These are phyloP conservation scores for Anisogramma anomala DNA, from an alignment of 2,329 filamentous ascomycete species.

Conservation along the genomic window DNA sequence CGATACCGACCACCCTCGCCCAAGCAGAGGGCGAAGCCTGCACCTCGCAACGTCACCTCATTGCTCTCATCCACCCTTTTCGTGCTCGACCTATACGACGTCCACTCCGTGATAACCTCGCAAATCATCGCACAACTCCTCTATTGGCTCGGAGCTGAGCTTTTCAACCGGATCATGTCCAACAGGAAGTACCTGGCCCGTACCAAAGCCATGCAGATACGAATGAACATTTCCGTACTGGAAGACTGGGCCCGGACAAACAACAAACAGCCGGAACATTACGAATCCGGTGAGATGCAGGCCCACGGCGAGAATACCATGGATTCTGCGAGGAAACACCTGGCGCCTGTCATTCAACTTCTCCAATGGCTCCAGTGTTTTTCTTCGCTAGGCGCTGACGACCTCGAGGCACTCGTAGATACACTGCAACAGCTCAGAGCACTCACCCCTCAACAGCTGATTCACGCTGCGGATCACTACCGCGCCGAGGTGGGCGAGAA, in stretches of 20 bases:
- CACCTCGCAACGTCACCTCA: conserved; percentile 90
- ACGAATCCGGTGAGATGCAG: conserved; percentile 79
- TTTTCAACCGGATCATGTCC: conserved; percentile 97
- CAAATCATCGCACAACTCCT: conserved; percentile 87
- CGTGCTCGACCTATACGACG: conserved; percentile 95
- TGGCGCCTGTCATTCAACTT: conserved; percentile 84
- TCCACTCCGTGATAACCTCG: conserved; percentile 89
- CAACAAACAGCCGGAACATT: conserved; percentile 90
- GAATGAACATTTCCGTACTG: conserved; percentile 91
- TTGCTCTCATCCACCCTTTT: conserved; percentile 92
- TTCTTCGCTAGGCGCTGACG: conserved; percentile 75
- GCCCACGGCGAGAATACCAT: conserved; percentile 78
- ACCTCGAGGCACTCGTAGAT: conserved; percentile 75
- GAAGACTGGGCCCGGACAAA: conserved; percentile 95
- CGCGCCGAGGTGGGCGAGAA: conserved; percentile 93
- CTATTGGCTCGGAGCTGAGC: conserved; percentile 91
- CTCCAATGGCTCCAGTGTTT: conserved; percentile 98
- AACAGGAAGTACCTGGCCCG: conserved; percentile 88
- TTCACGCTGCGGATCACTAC: conserved; percentile 88
- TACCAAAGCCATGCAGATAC: conserved; percentile 98
- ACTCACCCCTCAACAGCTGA: conserved; percentile 74
- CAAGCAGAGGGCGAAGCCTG: conserved; percentile 81
- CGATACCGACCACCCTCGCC: conserved; percentile 86
- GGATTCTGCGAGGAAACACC: conserved; percentile 70
- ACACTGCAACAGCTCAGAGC: conserved; percentile 82